phyloP scores from a whole-genome alignment of 1,284 basidiomycete genomes.

The Athelia psychrophila region DNA sequence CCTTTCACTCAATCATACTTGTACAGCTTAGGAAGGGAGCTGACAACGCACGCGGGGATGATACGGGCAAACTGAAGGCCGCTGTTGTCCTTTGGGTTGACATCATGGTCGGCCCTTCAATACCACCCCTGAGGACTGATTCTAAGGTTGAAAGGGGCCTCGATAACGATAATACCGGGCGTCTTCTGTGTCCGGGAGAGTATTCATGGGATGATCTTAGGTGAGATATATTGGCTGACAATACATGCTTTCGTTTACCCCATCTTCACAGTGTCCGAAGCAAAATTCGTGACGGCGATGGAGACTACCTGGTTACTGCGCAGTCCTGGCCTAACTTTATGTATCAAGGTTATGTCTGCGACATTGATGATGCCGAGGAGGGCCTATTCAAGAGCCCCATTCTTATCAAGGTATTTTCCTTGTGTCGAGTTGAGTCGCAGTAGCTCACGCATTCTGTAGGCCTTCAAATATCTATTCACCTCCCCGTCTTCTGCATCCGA shows the following conservation, averaged over 20 bases:
- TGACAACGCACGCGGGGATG: constrained; percentile 16
- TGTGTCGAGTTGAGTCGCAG: neutral
- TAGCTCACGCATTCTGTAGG: constrained; percentile 12
- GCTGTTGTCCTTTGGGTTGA: constrained; percentile 21
- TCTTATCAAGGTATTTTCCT: constrained; percentile 16
- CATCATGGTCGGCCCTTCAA: constrained; percentile 1
- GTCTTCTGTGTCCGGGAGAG: constrained; percentile 22
- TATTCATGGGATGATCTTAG: constrained; percentile 20
- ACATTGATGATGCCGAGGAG: constrained; percentile 11
- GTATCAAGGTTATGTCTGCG: constrained; percentile 10
- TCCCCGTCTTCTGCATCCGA: constrained; percentile 20
- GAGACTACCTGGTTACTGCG: constrained; percentile 11
- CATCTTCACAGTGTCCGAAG: constrained; percentile 4
- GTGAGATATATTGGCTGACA: constrained; percentile 10
- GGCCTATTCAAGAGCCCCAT: constrained; percentile 20
- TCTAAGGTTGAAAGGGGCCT: constrained; percentile 16
- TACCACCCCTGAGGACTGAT: constrained; percentile 5
- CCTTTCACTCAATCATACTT: neutral
- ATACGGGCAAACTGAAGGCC: constrained; percentile 10
- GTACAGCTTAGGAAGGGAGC: constrained; percentile 11
- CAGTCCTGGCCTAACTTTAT: constrained; percentile 16
- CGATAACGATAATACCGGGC: constrained; percentile 20
- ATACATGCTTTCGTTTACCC: neutral
- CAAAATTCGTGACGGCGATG: constrained; percentile 12
- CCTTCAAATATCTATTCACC: constrained; percentile 24